Percentiles rank a stretch among this genome's conserved stretches.
Conservation (phyloP, 371 early-diverging fungal species). For the Mortierella sp. region DNA sequence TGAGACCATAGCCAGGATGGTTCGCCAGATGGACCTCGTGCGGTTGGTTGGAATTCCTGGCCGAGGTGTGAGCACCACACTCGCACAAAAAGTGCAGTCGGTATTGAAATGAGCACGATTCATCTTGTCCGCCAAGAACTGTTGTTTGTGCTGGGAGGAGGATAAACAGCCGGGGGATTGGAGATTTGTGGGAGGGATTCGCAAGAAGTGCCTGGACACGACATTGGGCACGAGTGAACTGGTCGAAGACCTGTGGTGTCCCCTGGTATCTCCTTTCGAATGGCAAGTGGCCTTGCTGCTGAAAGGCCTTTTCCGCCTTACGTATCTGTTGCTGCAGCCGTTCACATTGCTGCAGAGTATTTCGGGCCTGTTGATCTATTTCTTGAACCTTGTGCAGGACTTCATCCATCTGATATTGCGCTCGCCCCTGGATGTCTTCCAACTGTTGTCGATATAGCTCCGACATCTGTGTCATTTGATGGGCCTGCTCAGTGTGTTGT, state of each 20-base stretch:
- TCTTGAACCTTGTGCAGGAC: too few species aligned
- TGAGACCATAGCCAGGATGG: constrained; percentile 6
- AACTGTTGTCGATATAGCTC: too few species aligned
- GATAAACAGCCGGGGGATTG: constrained; percentile 29
- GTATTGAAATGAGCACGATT: background rate
- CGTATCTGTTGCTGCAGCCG: too few species aligned
- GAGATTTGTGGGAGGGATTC: constrained; percentile 20
- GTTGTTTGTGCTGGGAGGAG: constrained; percentile 12
- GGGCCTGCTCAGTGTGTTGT: too few species aligned
- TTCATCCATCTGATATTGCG: too few species aligned
- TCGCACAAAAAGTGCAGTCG: constrained; percentile 1
- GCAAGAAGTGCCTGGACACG: constrained; percentile 11
- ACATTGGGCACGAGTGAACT: constrained; percentile 5
- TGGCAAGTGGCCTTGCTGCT: too few species aligned
- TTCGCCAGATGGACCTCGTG: constrained; percentile 7
- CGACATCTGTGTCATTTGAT: too few species aligned
- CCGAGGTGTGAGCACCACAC: constrained; percentile 1
- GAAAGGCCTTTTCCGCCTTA: too few species aligned
- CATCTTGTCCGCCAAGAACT: background rate
- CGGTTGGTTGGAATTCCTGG: background rate
- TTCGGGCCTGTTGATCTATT: too few species aligned
- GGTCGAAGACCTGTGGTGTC: background rate
- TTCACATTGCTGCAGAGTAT: too few species aligned
- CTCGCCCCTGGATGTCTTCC: too few species aligned
- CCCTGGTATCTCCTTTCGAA: too few species aligned